Evolutionary conservation across 2,329 filamentous ascomycete species (phyloP).

Genomic region (Chrysosporium keratinophilum): DNA sequence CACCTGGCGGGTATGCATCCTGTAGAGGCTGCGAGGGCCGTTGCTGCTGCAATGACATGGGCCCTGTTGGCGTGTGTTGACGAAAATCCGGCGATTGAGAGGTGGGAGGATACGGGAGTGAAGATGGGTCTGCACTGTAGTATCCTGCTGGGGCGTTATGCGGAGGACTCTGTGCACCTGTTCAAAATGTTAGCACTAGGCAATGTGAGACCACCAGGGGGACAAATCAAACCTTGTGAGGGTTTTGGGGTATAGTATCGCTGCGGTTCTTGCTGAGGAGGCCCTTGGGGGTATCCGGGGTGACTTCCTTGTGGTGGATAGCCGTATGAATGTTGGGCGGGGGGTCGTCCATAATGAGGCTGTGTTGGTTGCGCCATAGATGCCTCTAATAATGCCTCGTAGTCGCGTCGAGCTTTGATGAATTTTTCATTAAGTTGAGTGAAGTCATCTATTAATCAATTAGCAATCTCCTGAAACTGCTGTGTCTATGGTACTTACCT

Average conservation of each 20-base stretch:
- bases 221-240: conserved; percentile 25
- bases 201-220: conserved; percentile 14
- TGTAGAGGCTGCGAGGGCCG: conserved; percentile 42
- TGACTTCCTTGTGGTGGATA: conserved; percentile 28
- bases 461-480: background rate
- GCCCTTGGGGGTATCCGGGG: conserved; percentile 26
- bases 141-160: conserved; percentile 50
- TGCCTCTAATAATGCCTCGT: conserved; percentile 87
- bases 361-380: conserved; percentile 93
- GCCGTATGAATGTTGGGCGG: conserved; percentile 26
- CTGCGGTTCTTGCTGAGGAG: conserved; percentile 48
- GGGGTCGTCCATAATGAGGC: conserved; percentile 36
- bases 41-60: conserved; percentile 29
- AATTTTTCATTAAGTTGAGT: conserved; percentile 98
- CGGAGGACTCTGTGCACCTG: conserved; percentile 23
- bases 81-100: conserved; percentile 35
- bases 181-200: conserved; percentile 35
- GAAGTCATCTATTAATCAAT: conserved; percentile 64
- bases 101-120: conserved; percentile 31
- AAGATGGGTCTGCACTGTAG: conserved; percentile 50
- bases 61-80: conserved; percentile 27
- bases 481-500: conserved; percentile 46
- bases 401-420: conserved; percentile 94
- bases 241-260: conserved; percentile 55
- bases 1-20: conserved; percentile 32